These are phyloP conservation scores for Cydonia oblonga DNA, from an alignment of 331 rosid genomes.

Conservation along the genomic window DNA sequence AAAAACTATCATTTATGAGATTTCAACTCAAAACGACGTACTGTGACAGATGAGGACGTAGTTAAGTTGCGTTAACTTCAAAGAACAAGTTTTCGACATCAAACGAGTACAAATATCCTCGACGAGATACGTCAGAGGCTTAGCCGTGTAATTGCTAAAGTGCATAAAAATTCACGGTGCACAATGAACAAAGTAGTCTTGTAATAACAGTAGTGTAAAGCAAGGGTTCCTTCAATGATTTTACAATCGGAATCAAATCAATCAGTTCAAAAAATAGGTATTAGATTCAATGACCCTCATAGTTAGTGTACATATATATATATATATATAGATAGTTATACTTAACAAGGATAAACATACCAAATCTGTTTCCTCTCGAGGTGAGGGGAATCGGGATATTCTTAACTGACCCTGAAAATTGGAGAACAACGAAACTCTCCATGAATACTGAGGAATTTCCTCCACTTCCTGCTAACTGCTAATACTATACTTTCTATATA, in stretches of 20 bases:
- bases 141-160: too few relatives aligned
- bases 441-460: slow-evolving; percentile 30
- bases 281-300: slow-evolving; percentile 38
- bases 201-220: slow-evolving; percentile 22
- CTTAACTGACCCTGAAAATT: slow-evolving; percentile 39
- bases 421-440: slow-evolving; percentile 48
- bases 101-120: too few relatives aligned
- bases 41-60: too few relatives aligned
- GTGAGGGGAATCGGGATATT: slow-evolving; percentile 33
- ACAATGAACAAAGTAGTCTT: slow-evolving; percentile 18
- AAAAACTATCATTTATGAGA: too few relatives aligned
- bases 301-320: slow-evolving; percentile 36
- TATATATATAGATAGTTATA: background rate
- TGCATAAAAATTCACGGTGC: background rate
- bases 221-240: slow-evolving; percentile 39
- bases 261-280: slow-evolving; percentile 33
- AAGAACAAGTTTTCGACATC: too few relatives aligned
- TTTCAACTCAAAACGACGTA: too few relatives aligned
- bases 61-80: too few relatives aligned
- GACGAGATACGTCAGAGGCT: too few relatives aligned
- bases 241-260: slow-evolving; percentile 41
- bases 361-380: slow-evolving; percentile 43
- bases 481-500: slow-evolving; percentile 66
- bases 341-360: slow-evolving; percentile 33
- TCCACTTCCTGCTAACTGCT: slow-evolving; percentile 31